phyloP scores from a whole-genome alignment of 768 basidiomycete species.

The Sporobolomyces roseus region DNA sequence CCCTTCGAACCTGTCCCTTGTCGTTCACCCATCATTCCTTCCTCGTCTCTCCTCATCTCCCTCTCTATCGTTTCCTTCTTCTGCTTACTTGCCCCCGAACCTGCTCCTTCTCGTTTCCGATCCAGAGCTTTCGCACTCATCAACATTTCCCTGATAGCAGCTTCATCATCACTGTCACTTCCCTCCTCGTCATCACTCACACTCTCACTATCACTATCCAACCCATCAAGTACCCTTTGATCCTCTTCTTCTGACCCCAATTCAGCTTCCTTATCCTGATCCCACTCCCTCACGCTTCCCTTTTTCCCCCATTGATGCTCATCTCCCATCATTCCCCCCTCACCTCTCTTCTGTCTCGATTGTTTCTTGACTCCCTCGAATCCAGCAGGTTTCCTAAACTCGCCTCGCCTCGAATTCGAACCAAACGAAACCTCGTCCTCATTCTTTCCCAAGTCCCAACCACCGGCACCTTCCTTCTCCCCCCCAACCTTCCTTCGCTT shows the following conservation, averaged over 20 bases:
- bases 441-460: neutral
- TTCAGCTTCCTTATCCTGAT: constrained; percentile 17
- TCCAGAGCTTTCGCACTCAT: constrained; percentile 6
- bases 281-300: constrained; percentile 28
- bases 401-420: neutral
- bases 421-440: neutral
- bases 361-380: constrained; percentile 29
- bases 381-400: constrained; percentile 26
- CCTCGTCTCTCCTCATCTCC: neutral
- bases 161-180: neutral
- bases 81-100: neutral
- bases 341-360: neutral
- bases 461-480: no score
- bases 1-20: no score
- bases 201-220: constrained; percentile 14
- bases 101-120: neutral
- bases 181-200: neutral
- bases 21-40: constrained; percentile 8
- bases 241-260: neutral
- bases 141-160: neutral
- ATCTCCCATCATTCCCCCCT: constrained; percentile 13
- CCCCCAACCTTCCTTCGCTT: neutral
- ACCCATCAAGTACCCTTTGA: neutral
- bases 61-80: neutral
- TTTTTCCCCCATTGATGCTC: constrained; percentile 12